Evolutionary conservation across 306 rosid genomes (phyloP).

Genomic region (Pyrus pyrifolia): DNA sequence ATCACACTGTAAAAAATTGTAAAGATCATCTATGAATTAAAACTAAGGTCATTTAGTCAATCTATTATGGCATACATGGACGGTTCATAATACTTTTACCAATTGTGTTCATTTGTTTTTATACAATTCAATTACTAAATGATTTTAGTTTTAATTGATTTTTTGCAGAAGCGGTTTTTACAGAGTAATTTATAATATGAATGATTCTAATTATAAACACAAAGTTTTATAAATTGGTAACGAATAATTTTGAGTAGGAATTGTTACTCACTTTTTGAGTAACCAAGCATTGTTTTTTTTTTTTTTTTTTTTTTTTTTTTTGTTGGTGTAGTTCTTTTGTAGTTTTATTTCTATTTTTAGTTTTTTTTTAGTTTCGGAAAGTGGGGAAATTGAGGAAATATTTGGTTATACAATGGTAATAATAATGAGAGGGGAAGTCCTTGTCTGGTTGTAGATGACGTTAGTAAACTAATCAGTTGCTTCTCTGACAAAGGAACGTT

Average conservation of each 20-base stretch:
- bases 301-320: neutral
- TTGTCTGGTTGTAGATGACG: neutral
- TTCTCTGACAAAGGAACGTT: constrained; percentile 1
- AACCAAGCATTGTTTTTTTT: fast-evolving
- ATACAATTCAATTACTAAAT: too few relatives aligned
- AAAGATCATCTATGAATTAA: too few relatives aligned
- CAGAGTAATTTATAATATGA: too few relatives aligned
- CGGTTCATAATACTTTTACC: fast-evolving
- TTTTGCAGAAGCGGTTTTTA: fast-evolving
- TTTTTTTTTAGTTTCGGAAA: neutral
- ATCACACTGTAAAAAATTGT: too few relatives aligned
- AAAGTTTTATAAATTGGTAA: too few relatives aligned
- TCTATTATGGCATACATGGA: too few relatives aligned
- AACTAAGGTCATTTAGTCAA: too few relatives aligned
- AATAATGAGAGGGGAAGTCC: neutral
- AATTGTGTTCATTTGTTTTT: too few relatives aligned
- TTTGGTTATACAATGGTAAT: neutral
- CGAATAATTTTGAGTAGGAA: too few relatives aligned
- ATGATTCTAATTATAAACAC: too few relatives aligned
- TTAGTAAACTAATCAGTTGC: neutral
- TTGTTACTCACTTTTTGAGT: too few relatives aligned
- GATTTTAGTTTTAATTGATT: too few relatives aligned
- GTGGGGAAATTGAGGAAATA: neutral
- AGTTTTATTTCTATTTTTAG: neutral
- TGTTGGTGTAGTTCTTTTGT: neutral